Percentiles rank a stretch among this genome's conserved stretches.
Conservation (phyloP, 2,329 filamentous ascomycete species). For the Trichoderma polysporum region DNA sequence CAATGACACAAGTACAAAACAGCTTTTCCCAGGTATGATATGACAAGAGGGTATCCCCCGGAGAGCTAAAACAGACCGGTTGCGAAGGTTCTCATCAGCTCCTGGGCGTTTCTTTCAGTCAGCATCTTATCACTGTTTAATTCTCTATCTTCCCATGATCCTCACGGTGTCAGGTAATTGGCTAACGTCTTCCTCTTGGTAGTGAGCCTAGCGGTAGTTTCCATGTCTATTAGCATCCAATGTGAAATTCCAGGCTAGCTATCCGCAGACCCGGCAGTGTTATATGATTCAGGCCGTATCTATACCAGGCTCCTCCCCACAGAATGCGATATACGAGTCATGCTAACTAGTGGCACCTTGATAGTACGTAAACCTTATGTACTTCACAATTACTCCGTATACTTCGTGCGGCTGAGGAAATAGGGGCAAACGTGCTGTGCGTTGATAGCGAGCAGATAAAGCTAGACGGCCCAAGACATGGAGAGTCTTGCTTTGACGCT, state of each 20-base stretch:
- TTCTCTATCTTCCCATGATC: background rate
- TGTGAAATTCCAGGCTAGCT: background rate
- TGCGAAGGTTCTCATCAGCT: background rate
- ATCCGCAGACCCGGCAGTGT: background rate
- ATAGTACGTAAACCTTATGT: background rate
- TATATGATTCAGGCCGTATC: background rate
- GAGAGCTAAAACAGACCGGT: background rate
- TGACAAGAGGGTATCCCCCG: no score
- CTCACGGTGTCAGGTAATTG: background rate
- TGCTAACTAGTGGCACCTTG: background rate
- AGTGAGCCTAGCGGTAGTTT: background rate
- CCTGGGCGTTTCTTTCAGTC: background rate
- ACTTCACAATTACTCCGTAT: background rate
- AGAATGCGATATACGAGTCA: background rate
- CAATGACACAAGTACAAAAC: no score
- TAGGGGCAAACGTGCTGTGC: background rate
- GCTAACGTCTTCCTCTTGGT: background rate
- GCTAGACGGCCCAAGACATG: background rate
- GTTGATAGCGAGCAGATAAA: background rate
- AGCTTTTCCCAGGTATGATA: no score
- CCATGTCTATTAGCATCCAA: background rate
- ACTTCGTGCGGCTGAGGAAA: background rate
- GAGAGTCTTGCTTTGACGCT: background rate
- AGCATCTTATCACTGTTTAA: background rate
- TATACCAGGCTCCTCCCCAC: background rate